Evolutionary conservation across 176 grass and related monocot genomes (phyloP), one percentile per base, ranked within the genome.

Genomic region (Zoysia japonica): DNA sequence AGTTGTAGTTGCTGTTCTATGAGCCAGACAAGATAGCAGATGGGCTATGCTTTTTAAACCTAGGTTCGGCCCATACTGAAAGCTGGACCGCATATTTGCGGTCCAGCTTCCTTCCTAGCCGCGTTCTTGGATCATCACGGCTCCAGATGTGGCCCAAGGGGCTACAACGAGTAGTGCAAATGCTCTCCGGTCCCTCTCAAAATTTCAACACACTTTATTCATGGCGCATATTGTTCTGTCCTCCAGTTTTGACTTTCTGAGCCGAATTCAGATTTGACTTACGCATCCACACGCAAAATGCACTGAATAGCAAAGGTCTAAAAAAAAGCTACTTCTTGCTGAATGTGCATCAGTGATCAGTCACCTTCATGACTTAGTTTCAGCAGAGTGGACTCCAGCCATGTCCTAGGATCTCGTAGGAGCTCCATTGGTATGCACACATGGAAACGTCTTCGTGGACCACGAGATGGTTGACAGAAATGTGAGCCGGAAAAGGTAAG

Each of bases 341-440:
- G 60, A 73, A 82, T 37, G 48, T 54, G 51, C 47, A 57, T 36
- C 13, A 43, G 44, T 67, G 80, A 45, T 71, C 14, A 11, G 61
- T 67, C 52, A 11, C 12, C 49, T 65, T 83, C 85, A 56, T 1
- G 46, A 12, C 9, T 38, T 50, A 59, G 9, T 44, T 60, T 17
- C 35, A 61, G 60, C 42, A 39, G 10, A 72, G 74, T 83, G 80
- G 85, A 61, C 60, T 57, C 61, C 74, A 83, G 35, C 79, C 62
- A 56, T 54, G 10, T 40, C 39, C 79, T 78, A 28, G 28, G 28
- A 80, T 61, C 62, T 28, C 35, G 41, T 44, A 59, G 19, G 40
- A 87, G 45, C 38, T 47, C 19, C 46, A 80, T 68, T 48, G 40
- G 9, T 56, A 47, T 44, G 65, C 28, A 75, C 28, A 71, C 42